phyloP scores from a whole-genome alignment of 1,284 basidiomycete species.

The Rhodotorula sp. region DNA sequence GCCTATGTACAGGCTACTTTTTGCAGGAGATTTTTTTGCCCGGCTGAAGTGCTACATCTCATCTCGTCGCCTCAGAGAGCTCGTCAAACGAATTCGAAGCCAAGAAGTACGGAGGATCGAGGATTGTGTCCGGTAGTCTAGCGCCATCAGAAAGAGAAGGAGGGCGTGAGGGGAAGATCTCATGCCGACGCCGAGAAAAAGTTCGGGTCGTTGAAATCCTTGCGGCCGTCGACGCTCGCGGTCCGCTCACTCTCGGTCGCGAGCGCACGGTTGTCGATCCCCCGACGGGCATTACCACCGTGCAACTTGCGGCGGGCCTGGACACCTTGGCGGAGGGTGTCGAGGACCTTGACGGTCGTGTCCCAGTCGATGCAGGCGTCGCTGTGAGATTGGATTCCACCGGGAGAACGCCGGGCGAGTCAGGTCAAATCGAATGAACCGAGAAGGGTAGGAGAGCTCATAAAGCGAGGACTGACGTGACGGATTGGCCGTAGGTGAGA shows the following conservation, averaged over 20 bases:
- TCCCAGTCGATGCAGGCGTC: constrained; percentile 86
- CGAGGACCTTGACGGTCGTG: constrained; percentile 73
- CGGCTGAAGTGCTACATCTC: background rate
- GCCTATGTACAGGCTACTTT: constrained; percentile 1
- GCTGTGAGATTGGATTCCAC: background rate
- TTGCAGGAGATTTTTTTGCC: background rate
- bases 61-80: background rate
- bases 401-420: background rate
- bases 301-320: constrained; percentile 62
- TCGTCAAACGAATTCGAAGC: background rate
- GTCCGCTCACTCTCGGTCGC: constrained; percentile 22
- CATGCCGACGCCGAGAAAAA: constrained; percentile 12
- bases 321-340: constrained; percentile 77
- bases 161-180: background rate
- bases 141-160: background rate
- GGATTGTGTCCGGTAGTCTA: too few relatives aligned
- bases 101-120: background rate
- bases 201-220: constrained; percentile 34
- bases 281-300: background rate
- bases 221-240: constrained; percentile 21
- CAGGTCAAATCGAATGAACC: background rate
- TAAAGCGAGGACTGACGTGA: constrained; percentile 63
- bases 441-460: background rate
- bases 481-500: constrained; percentile 82
- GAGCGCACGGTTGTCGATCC: constrained; percentile 27